phyloP scores from a whole-genome alignment of 345 rosid genomes.

The Gossypium arboreum region DNA sequence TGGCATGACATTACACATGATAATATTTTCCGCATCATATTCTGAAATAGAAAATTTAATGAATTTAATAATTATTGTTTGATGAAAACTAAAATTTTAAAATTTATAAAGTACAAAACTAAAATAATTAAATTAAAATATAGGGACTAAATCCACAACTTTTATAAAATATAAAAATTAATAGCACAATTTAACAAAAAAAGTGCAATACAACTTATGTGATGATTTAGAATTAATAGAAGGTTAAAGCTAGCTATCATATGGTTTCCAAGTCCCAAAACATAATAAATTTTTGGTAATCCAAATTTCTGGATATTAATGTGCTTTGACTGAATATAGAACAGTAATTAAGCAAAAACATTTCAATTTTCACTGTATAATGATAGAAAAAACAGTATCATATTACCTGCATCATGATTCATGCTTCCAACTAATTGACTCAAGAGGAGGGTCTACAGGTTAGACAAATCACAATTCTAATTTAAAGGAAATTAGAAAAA shows the following conservation, averaged over 20 bases:
- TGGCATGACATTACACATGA: too few relatives aligned
- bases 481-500: not conserved
- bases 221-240: not conserved
- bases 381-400: not conserved
- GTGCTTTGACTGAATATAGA: not conserved
- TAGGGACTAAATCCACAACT: too few relatives aligned
- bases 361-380: not conserved
- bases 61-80: too few relatives aligned
- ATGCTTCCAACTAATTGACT: not conserved
- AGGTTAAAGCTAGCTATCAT: slow-evolving; percentile 6
- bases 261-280: not conserved
- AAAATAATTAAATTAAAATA: too few relatives aligned
- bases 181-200: too few relatives aligned
- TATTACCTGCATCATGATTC: not conserved
- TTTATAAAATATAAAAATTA: too few relatives aligned
- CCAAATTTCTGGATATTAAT: not conserved
- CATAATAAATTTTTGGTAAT: not conserved
- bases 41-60: too few relatives aligned
- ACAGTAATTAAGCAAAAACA: not conserved
- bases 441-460: not conserved
- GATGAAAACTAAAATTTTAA: too few relatives aligned
- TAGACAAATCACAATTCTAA: not conserved
- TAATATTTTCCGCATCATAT: too few relatives aligned
- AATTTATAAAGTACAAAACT: too few relatives aligned
- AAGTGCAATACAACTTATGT: slow-evolving; percentile 17